A percentile compares a stretch with the other conserved stretches of the same genome.
Evolutionary conservation across 257 asterid genomes (phyloP).

Genomic region (Penstemon davidsonii): DNA sequence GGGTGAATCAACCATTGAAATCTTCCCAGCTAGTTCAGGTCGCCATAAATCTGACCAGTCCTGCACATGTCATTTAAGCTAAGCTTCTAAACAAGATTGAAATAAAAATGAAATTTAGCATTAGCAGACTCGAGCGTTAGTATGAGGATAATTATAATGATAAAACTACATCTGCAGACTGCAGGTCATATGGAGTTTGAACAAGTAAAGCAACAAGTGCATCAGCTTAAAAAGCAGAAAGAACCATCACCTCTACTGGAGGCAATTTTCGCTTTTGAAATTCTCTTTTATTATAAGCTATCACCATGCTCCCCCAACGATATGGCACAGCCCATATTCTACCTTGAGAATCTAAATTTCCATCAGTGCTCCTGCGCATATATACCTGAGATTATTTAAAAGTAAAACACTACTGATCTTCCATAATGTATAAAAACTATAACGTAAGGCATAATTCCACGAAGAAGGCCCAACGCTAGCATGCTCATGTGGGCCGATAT

Average conservation of each 20-base stretch:
- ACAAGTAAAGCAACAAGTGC: conserved; percentile 6
- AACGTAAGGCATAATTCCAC: neutral
- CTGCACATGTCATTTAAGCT: conserved; percentile 40
- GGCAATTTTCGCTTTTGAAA: conserved; percentile 66
- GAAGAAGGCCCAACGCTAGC: conserved; percentile 6
- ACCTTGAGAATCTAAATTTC: conserved; percentile 72
- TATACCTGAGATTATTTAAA: conserved; percentile 84
- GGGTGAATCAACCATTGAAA: conserved; percentile 91
- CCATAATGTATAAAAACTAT: neutral
- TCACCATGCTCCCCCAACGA: conserved; percentile 97
- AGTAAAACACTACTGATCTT: conserved; percentile 39
- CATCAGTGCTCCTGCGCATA: conserved; percentile 91
- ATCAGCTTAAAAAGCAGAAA: conserved; percentile 15
- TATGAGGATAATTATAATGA: neutral
- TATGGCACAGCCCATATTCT: conserved; percentile 87
- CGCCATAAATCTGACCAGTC: conserved; percentile 99
- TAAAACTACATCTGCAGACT: conserved; percentile 7
- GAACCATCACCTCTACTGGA: conserved; percentile 63
- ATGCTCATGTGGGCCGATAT: neutral
- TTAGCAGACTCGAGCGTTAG: neutral
- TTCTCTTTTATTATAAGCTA: conserved; percentile 78
- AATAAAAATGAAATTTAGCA: conserved; percentile 10
- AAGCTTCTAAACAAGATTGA: conserved; percentile 23
- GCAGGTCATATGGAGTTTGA: conserved; percentile 17
- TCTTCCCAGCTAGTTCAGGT: conserved; percentile 87